phyloP scores from a whole-genome alignment of 2,329 filamentous ascomycete species.

The Tricladium varicosporioides region DNA sequence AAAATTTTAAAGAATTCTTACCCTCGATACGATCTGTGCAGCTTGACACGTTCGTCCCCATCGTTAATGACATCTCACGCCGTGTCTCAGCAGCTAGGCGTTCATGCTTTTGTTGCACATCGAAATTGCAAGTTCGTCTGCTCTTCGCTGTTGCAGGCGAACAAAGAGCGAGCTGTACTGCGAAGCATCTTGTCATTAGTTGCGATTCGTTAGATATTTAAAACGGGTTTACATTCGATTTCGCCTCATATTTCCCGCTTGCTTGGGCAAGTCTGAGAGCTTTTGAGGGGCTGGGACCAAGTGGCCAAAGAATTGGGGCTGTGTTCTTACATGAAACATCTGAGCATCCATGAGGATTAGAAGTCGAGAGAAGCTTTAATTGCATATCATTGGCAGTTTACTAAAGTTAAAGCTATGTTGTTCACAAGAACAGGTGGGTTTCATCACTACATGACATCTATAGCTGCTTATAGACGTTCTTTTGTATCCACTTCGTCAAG shows the following conservation, averaged over 20 bases:
- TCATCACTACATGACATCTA: too few relatives aligned
- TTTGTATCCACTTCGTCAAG: too few relatives aligned
- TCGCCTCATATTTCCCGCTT: neutral
- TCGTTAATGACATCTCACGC: neutral
- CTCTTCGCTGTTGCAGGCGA: neutral
- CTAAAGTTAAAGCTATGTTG: too few relatives aligned
- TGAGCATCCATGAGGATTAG: too few relatives aligned
- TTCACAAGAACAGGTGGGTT: too few relatives aligned
- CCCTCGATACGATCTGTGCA: neutral
- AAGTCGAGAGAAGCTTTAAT: too few relatives aligned
- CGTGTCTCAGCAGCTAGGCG: too few relatives aligned
- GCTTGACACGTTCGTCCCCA: neutral
- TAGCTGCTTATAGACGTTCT: too few relatives aligned
- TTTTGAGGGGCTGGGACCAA: too few relatives aligned
- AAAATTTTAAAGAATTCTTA: neutral
- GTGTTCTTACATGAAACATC: too few relatives aligned
- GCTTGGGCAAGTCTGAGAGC: neutral
- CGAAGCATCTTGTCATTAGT: neutral
- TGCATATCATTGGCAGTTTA: too few relatives aligned
- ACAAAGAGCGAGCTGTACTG: neutral
- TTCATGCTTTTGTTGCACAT: neutral
- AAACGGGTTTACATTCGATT: neutral
- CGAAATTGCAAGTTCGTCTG: neutral
- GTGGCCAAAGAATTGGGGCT: too few relatives aligned
- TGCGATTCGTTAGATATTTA: neutral